Evolutionary conservation across 495 filamentous ascomycete genomes (phyloP), one percentile per base, ranked within the genome.

Genomic region (Entonaema liquescens): DNA sequence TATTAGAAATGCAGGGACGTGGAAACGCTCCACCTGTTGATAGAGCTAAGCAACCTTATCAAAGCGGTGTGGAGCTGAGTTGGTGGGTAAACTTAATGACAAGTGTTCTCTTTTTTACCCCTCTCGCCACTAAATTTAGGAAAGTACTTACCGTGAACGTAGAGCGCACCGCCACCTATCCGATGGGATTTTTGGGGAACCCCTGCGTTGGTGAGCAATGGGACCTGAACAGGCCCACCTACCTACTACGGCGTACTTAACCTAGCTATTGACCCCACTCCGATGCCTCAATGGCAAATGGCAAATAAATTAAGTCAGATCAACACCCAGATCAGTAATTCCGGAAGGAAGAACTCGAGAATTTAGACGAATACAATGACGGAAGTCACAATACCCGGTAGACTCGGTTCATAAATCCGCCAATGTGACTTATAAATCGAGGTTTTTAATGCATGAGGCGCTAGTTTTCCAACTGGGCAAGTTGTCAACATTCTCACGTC

Each of bases 31-130:
- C 74, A 70, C 65, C 50, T 53, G 8, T 52, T 26, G 28, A 52
- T 59, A 54, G 13, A 36, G 19, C 29, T 36, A 23, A 28, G 36
- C 36, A 29, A 57, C 17, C 19, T 57, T 36, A 57, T 36, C 19
- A 5, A 36, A 15, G 54, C 54, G 5, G 33, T 57, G 26, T 29
- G 49, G 49, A 29, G 21, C 12, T 31, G 12, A 38, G 2, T 26
- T 59, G 17, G 15, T 35, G 35, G 21, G 11, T 38, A 26, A 31
- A 65, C 47, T 40, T 49, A 47, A 71, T 68, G 75, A 75, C 75
- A 77, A 71, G 75, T 77, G 75, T 77, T 77, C 71, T 71, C 71
- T 74, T 74, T 64, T 56, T 50, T 38, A 1, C 19, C 25, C 56
- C 53, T 53, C 49, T 53, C 12, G 21, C 23, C 49, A 53, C 49